Conservation (phyloP, 2,329 filamentous ascomycete species). For the Alternaria novae-zelandiae region DNA sequence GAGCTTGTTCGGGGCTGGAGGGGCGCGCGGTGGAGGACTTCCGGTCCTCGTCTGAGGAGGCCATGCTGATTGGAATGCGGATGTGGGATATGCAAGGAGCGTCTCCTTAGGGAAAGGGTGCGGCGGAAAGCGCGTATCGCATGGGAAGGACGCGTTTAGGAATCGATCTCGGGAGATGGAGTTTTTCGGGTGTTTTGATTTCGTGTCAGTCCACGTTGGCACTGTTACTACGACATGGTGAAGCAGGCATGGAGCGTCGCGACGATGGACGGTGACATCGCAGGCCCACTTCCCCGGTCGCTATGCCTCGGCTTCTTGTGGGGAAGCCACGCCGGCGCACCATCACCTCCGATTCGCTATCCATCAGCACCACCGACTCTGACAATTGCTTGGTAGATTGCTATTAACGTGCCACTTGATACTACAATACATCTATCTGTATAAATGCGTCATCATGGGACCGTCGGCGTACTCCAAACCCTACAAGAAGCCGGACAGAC, state of each 20-base stretch:
- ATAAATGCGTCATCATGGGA: background rate
- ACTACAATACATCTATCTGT: background rate
- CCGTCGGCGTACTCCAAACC: background rate
- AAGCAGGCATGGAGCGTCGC: background rate
- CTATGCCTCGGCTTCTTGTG: constrained; percentile 25
- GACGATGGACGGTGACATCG: constrained; percentile 3
- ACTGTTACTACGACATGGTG: constrained; percentile 11
- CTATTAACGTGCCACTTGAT: background rate
- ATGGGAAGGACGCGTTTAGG: background rate
- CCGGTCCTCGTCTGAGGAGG: constrained; percentile 21
- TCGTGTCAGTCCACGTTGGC: background rate
- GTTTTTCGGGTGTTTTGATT: background rate
- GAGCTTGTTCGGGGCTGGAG: constrained; percentile 40
- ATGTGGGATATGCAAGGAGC: background rate
- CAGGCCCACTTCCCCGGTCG: constrained; percentile 20
- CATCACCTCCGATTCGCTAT: constrained; percentile 13
- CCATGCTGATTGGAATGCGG: constrained; percentile 16
- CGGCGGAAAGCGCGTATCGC: background rate
- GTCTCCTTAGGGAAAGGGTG: constrained; percentile 5
- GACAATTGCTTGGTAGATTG: background rate
- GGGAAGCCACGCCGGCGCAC: constrained; percentile 17
- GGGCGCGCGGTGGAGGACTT: constrained; percentile 14
- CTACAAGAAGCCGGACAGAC: too few relatives aligned
- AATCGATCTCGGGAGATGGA: background rate
- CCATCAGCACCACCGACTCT: background rate